Evolutionary conservation across 352 stramenopile genomes (phyloP).

Genomic region (Aphanomyces invadans): DNA sequence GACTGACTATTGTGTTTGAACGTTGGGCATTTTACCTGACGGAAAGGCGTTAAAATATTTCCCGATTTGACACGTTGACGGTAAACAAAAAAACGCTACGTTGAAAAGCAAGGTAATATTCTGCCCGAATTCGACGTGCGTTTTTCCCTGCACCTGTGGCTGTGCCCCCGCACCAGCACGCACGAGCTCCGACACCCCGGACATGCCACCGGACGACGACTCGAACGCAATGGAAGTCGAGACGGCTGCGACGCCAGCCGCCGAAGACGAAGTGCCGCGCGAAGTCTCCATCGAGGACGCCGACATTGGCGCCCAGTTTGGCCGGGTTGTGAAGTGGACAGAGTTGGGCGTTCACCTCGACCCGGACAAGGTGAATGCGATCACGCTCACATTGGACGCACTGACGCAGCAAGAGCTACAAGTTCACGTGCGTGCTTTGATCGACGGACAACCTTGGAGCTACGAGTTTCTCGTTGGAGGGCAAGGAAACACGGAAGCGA

Average conservation of each 20-base stretch:
- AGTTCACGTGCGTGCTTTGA: constrained; percentile 2
- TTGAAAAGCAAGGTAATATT: no score
- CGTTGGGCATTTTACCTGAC: no score
- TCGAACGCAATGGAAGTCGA: constrained; percentile 4
- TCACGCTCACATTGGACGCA: constrained; percentile 14
- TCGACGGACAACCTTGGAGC: background rate
- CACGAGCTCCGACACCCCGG: background rate
- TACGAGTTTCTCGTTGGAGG: constrained; percentile 22
- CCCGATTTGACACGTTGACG: no score
- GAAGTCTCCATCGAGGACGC: constrained; percentile 9
- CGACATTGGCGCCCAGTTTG: constrained; percentile 7
- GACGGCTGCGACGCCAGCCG: background rate
- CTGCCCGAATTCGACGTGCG: background rate
- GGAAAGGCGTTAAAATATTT: no score
- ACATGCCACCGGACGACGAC: background rate
- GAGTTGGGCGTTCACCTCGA: constrained; percentile 5
- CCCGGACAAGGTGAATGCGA: constrained; percentile 16
- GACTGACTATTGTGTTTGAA: no score
- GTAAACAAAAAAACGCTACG: background rate
- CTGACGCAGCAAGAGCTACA: constrained; percentile 21
- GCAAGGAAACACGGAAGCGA: constrained; percentile 25
- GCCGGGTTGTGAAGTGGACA: constrained; percentile 13
- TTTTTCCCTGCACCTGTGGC: background rate
- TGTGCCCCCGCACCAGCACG: background rate
- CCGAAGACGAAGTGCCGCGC: constrained; percentile 2